Evolutionary conservation across 306 rosid species (phyloP).

Genomic region (Rubus idaeus): DNA sequence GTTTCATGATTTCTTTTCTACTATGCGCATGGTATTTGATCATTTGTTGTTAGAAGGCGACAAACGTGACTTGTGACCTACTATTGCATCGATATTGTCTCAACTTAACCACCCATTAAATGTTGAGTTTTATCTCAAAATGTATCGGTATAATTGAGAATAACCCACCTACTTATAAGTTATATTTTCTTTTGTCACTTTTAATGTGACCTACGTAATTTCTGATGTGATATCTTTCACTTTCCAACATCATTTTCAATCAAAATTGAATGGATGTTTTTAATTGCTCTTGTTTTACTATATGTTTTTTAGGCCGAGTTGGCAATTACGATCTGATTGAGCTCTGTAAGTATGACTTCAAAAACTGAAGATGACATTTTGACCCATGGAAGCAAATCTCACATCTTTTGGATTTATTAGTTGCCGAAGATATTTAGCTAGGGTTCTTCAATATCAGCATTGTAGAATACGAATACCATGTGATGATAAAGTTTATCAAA

Average conservation of each 20-base stretch:
- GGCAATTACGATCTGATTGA: neutral
- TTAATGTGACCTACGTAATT: too few relatives aligned
- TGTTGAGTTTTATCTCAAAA: too few relatives aligned
- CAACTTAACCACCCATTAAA: too few relatives aligned
- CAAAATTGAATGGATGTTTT: neutral
- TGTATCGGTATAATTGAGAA: too few relatives aligned
- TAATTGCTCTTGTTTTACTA: neutral
- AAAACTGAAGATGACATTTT: neutral
- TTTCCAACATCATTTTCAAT: neutral
- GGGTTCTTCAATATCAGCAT: neutral
- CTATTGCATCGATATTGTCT: too few relatives aligned
- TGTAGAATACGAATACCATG: too few relatives aligned
- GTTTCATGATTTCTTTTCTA: constrained; percentile 8
- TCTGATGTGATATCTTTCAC: too few relatives aligned
- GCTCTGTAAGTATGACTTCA: neutral
- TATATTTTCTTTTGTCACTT: too few relatives aligned
- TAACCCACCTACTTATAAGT: too few relatives aligned
- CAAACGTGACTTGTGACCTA: too few relatives aligned
- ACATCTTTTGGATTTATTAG: neutral
- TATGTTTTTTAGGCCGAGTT: neutral
- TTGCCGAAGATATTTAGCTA: neutral
- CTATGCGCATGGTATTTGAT: neutral
- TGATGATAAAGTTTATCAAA: too few relatives aligned
- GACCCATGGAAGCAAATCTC: neutral
- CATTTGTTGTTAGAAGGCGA: too few relatives aligned